phyloP scores from a whole-genome alignment of 2,329 filamentous ascomycete species.

The Daldinia sp. region DNA sequence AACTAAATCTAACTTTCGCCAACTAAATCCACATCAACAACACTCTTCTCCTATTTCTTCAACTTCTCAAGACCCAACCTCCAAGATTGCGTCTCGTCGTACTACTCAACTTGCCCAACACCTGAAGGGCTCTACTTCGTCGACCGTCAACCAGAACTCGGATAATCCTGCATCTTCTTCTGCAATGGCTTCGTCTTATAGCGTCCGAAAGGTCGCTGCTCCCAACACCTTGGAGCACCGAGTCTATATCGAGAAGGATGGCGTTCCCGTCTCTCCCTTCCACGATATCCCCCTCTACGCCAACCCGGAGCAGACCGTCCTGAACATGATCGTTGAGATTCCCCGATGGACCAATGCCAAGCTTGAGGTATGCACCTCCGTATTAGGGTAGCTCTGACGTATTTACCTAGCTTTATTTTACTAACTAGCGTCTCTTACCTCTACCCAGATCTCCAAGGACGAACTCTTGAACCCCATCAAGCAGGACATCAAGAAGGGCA shows the following conservation, averaged over 20 bases:
- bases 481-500: slow-evolving; percentile 99
- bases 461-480: slow-evolving; percentile 99
- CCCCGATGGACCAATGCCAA: slow-evolving; percentile 99
- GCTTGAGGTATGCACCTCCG: slow-evolving; percentile 80
- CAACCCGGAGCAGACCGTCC: slow-evolving; percentile 93
- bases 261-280: slow-evolving; percentile 92
- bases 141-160: slow-evolving; percentile 40
- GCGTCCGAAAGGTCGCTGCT: slow-evolving; percentile 86
- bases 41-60: slow-evolving; percentile 14
- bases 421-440: slow-evolving; percentile 32
- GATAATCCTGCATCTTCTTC: slow-evolving; percentile 36
- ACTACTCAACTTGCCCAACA: slow-evolving; percentile 69
- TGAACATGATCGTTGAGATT: slow-evolving; percentile 99
- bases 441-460: slow-evolving; percentile 91
- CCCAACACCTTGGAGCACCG: slow-evolving; percentile 97
- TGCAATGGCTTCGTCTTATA: slow-evolving; percentile 76
- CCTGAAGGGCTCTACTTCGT: slow-evolving; percentile 57
- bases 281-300: slow-evolving; percentile 98
- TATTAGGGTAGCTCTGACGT: slow-evolving; percentile 17
- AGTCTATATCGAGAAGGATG: slow-evolving; percentile 98
- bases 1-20: slow-evolving; percentile 38
- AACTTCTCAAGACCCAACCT: slow-evolving; percentile 1
- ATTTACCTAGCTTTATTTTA: slow-evolving; percentile 16
- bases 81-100: slow-evolving; percentile 63
- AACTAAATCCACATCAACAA: slow-evolving; percentile 26